phyloP scores from a whole-genome alignment of 805 yeast species.

The Teunomyces aglyptinius region DNA sequence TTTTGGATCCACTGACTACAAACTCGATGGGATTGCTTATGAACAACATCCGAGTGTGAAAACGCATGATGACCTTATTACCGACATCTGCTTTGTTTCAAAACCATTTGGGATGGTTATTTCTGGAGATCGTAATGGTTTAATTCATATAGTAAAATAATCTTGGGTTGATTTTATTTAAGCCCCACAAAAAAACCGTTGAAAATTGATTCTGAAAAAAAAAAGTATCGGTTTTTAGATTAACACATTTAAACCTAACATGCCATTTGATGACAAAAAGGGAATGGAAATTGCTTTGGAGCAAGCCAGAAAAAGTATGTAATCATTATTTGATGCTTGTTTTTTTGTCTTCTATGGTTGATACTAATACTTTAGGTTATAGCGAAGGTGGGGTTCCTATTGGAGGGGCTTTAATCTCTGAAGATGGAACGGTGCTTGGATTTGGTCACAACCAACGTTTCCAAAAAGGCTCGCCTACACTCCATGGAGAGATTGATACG shows the following conservation, averaged over 20 bases:
- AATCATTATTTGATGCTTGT: not conserved
- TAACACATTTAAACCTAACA: slow-evolving; percentile 12
- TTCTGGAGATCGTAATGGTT: slow-evolving; percentile 67
- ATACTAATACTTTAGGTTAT: slow-evolving; percentile 43
- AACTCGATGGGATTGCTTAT: slow-evolving; percentile 17
- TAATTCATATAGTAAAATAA: slow-evolving; percentile 44
- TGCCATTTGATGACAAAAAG: slow-evolving; percentile 59
- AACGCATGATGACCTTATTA: slow-evolving; percentile 52
- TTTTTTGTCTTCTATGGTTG: not conserved
- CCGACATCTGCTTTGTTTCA: slow-evolving; percentile 44
- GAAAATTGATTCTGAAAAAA: not conserved
- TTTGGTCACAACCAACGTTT: slow-evolving; percentile 88
- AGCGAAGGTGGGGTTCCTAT: slow-evolving; percentile 92
- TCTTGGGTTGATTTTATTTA: too few species aligned
- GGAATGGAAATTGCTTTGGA: slow-evolving; percentile 72
- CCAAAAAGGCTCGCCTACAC: slow-evolving; percentile 77
- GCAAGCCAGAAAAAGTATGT: slow-evolving; percentile 62
- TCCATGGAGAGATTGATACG: slow-evolving; percentile 91
- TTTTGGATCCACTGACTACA: slow-evolving; percentile 3
- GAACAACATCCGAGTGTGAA: slow-evolving; percentile 44
- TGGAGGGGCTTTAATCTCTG: slow-evolving; percentile 70
- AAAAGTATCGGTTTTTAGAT: not conserved
- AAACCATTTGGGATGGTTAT: slow-evolving; percentile 60
- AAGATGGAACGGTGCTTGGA: slow-evolving; percentile 80
- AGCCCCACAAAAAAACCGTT: not conserved